phyloP scores from a whole-genome alignment of 495 filamentous ascomycete species.

The Penicillium subrubescens region DNA sequence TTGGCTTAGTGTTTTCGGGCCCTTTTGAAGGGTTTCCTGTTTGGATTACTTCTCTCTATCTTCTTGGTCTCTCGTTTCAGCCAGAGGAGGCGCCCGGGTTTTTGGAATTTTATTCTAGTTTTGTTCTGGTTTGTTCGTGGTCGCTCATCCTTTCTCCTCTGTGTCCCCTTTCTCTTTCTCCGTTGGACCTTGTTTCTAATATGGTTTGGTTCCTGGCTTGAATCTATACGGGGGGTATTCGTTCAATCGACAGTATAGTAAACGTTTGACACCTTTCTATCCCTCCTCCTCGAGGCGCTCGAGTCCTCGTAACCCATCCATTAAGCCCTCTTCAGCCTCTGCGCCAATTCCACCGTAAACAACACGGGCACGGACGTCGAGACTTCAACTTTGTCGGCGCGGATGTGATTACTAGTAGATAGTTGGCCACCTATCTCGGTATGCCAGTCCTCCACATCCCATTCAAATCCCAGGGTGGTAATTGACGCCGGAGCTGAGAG shows the following conservation, averaged over 20 bases:
- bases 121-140: slow-evolving; percentile 12
- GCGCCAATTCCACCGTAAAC: slow-evolving; percentile 79
- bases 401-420: slow-evolving; percentile 91
- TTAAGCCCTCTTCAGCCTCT: slow-evolving; percentile 37
- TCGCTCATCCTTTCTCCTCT: slow-evolving; percentile 1
- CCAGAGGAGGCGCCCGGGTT: slow-evolving; percentile 31
- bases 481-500: slow-evolving; percentile 71
- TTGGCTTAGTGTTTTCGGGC: slow-evolving; percentile 12
- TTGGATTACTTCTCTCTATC: background rate
- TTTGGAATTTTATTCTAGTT: slow-evolving; percentile 18
- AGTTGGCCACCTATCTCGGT: slow-evolving; percentile 82
- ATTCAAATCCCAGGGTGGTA: slow-evolving; percentile 78
- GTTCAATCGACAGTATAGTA: slow-evolving; percentile 16
- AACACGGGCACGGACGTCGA: slow-evolving; percentile 69
- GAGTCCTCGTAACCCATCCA: background rate
- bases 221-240: slow-evolving; percentile 14
- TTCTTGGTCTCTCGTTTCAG: slow-evolving; percentile 30
- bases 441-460: slow-evolving; percentile 81
- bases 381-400: slow-evolving; percentile 58
- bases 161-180: background rate
- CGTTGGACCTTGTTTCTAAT: slow-evolving; percentile 13
- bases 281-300: background rate
- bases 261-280: slow-evolving; percentile 7
- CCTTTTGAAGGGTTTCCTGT: background rate
- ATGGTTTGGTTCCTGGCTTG: slow-evolving; percentile 15